Conservation (phyloP, 257 asterid species). For the Solanum paucissectum region DNA sequence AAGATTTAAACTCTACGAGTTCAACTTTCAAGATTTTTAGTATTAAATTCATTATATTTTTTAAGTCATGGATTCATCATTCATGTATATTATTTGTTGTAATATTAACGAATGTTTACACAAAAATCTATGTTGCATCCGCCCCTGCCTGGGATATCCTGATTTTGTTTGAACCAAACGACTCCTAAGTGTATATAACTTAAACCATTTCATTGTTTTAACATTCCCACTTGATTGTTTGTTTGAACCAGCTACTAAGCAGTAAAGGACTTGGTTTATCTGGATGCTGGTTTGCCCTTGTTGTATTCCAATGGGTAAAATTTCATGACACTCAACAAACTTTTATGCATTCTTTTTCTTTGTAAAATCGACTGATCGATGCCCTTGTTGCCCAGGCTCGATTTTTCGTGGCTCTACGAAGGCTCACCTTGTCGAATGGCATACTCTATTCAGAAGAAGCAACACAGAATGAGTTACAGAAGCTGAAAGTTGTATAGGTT, state of each 20-base stretch:
- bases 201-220: not conserved
- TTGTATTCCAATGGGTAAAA: conserved; percentile 83
- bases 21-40: not conserved
- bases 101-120: not conserved
- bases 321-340: not conserved
- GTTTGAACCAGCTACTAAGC: conserved; percentile 44
- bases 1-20: not conserved
- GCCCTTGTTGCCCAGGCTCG: conserved; percentile 44
- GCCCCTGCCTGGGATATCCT: not conserved
- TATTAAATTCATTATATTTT: too few species aligned
- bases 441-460: conserved; percentile 51
- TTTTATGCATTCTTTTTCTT: not conserved
- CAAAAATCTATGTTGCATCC: not conserved
- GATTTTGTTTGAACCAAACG: not conserved
- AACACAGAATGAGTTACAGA: conserved; percentile 21
- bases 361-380: not conserved
- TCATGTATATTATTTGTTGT: not conserved
- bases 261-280: conserved; percentile 61
- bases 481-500: conserved; percentile 36
- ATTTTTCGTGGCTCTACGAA: conserved; percentile 56
- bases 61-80: not conserved
- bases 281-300: conserved; percentile 85
- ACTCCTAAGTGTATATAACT: not conserved
- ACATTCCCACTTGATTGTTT: not conserved
- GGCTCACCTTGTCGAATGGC: conserved; percentile 53